A percentile compares a stretch with the other conserved stretches of the same genome.
phyloP scores from a whole-genome alignment of 2,329 filamentous ascomycete species.

The Microthyrium microscopicum region DNA sequence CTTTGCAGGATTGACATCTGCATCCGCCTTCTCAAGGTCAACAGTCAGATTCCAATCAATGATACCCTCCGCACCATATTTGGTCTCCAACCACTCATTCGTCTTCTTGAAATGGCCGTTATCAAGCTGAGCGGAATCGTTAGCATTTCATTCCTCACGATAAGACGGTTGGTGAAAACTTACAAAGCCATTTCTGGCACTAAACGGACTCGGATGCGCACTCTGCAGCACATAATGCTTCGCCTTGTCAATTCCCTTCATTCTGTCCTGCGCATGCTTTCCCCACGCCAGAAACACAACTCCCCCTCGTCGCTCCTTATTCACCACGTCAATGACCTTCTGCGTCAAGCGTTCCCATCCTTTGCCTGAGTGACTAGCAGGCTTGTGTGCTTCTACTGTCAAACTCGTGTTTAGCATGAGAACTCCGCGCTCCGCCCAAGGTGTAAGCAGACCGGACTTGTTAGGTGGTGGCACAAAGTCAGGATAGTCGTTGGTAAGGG shows the following conservation, averaged over 20 bases:
- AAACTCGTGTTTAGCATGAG: constrained; percentile 88
- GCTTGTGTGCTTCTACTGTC: constrained; percentile 77
- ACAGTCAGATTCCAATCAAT: constrained; percentile 66
- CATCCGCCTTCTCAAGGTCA: constrained; percentile 3
- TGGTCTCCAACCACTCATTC: constrained; percentile 65
- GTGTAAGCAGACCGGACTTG: constrained; percentile 66
- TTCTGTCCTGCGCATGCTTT: constrained; percentile 62
- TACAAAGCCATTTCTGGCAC: constrained; percentile 63
- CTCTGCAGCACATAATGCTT: constrained; percentile 71
- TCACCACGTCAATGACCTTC: constrained; percentile 74
- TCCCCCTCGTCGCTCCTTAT: constrained; percentile 55
- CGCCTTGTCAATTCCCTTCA: constrained; percentile 52
- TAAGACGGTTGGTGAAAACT: constrained; percentile 17
- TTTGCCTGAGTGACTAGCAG: constrained; percentile 68
- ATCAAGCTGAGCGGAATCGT: constrained; percentile 38
- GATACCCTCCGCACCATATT: constrained; percentile 63
- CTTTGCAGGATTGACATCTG: too few relatives aligned
- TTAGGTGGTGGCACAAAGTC: constrained; percentile 58
- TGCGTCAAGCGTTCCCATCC: constrained; percentile 94
- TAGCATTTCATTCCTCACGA: constrained; percentile 20
- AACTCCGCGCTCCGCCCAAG: constrained; percentile 88
- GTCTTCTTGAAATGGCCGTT: constrained; percentile 67
- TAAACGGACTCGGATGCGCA: constrained; percentile 87
- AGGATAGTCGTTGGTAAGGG: constrained; percentile 77
- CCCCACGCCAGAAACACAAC: constrained; percentile 97